A percentile compares a stretch with the other conserved stretches of the same genome.
These are phyloP conservation scores for Glomus cerebriforme DNA, from an alignment of 192 early-diverging fungal species.

Conservation along the genomic window DNA sequence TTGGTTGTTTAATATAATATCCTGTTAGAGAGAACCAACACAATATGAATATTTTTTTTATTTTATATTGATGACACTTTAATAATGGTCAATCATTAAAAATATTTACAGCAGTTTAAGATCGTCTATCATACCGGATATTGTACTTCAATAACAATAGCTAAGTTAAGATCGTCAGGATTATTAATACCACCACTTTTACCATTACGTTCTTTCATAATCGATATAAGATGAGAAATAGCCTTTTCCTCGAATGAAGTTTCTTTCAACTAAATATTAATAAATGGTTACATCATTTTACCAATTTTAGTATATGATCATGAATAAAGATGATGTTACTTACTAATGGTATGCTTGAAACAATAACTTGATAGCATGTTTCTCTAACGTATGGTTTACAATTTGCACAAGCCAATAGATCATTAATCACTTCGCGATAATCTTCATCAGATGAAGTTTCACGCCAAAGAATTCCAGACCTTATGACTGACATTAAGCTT, in stretches of 20 bases:
- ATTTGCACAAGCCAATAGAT: constrained; percentile 65
- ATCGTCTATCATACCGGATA: constrained; percentile 23
- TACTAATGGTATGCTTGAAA: constrained; percentile 54
- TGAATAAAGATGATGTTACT: constrained; percentile 13
- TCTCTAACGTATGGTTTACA: constrained; percentile 85
- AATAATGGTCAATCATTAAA: background rate
- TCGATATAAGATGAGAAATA: background rate
- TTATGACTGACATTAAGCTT: constrained; percentile 79
- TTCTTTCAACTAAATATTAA: constrained; percentile 18
- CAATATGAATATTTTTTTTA: background rate
- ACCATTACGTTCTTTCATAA: background rate
- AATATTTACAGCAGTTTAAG: constrained; percentile 2
- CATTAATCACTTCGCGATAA: constrained; percentile 66
- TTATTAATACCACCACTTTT: constrained; percentile 44
- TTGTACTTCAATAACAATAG: constrained; percentile 46
- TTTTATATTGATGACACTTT: background rate
- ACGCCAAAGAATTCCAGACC: constrained; percentile 74
- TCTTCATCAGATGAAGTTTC: constrained; percentile 68
- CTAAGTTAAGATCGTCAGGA: constrained; percentile 57
- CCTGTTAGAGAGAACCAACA: background rate
- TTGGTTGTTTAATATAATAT: background rate
- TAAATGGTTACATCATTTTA: background rate
- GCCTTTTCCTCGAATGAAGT: constrained; percentile 7
- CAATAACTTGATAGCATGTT: constrained; percentile 73
- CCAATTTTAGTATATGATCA: background rate